Percentiles rank a stretch among this genome's conserved stretches.
phyloP scores from a whole-genome alignment of 73 alveolate genomes.

The Symbiodinium pilosum region DNA sequence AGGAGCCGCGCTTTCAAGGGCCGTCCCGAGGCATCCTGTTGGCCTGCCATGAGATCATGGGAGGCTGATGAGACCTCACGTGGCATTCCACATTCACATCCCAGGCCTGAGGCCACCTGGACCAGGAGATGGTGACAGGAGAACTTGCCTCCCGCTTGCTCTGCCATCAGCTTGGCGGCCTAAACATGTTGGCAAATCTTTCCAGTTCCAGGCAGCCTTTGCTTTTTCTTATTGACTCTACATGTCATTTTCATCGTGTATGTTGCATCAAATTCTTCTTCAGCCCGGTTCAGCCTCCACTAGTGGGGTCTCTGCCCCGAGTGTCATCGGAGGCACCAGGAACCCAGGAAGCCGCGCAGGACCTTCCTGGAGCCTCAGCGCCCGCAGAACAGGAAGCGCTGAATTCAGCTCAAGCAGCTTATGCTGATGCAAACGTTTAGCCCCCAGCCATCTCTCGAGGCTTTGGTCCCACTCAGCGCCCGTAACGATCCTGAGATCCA shows the following conservation, averaged over 20 bases:
- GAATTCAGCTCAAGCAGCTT: no score
- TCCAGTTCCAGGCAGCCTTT: no score
- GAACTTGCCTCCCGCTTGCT: not conserved
- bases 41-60: not conserved
- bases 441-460: not conserved
- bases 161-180: conserved; percentile 19
- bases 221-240: no score
- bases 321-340: conserved; percentile 7
- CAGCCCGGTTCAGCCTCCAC: not conserved
- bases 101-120: not conserved
- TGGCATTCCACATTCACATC: not conserved
- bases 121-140: not conserved
- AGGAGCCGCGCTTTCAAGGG: conserved; percentile 11
- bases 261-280: no score
- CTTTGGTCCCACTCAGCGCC: not conserved
- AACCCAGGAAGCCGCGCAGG: conserved; percentile 20
- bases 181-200: not conserved
- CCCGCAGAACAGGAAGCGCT: no score
- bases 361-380: not conserved
- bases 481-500: not conserved
- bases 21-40: conserved; percentile 6
- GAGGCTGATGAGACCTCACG: not conserved
- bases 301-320: not conserved
- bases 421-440: not conserved
- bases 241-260: not conserved